phyloP scores from a whole-genome alignment of 495 filamentous ascomycete species.

The Bacidia gigantensis region DNA sequence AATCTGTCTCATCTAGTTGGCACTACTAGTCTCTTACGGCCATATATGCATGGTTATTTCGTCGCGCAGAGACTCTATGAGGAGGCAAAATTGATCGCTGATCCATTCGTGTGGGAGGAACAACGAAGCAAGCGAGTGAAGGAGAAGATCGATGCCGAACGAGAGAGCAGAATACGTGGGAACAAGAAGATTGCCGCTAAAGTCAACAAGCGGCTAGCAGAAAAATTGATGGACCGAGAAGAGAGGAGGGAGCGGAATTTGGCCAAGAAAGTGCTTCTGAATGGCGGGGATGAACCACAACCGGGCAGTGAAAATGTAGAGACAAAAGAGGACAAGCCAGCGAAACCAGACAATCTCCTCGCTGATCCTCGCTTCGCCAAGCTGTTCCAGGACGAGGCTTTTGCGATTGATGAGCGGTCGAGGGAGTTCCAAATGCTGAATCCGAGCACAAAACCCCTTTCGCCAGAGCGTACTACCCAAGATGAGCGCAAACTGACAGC shows the following conservation, averaged over 20 bases:
- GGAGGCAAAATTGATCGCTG: constrained; percentile 79
- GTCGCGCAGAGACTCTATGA: constrained; percentile 86
- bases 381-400: constrained; percentile 86
- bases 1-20: constrained; percentile 79
- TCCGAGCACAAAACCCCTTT: constrained; percentile 50
- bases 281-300: constrained; percentile 38
- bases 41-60: constrained; percentile 99
- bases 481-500: constrained; percentile 48
- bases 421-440: constrained; percentile 78
- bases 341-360: constrained; percentile 43
- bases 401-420: constrained; percentile 81
- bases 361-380: constrained; percentile 72
- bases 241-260: constrained; percentile 63
- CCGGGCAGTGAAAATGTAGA: constrained; percentile 8
- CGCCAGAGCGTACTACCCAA: constrained; percentile 18
- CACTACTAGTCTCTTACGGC: constrained; percentile 69
- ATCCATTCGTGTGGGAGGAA: constrained; percentile 85
- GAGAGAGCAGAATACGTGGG: constrained; percentile 80
- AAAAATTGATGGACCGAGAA: constrained; percentile 66
- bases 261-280: constrained; percentile 41
- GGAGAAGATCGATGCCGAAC: constrained; percentile 87
- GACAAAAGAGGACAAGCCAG: constrained; percentile 24
- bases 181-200: constrained; percentile 86
- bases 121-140: constrained; percentile 74
- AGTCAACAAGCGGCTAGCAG: constrained; percentile 71